phyloP scores from a whole-genome alignment of 306 rosid genomes.

The Vigna hirtella region DNA sequence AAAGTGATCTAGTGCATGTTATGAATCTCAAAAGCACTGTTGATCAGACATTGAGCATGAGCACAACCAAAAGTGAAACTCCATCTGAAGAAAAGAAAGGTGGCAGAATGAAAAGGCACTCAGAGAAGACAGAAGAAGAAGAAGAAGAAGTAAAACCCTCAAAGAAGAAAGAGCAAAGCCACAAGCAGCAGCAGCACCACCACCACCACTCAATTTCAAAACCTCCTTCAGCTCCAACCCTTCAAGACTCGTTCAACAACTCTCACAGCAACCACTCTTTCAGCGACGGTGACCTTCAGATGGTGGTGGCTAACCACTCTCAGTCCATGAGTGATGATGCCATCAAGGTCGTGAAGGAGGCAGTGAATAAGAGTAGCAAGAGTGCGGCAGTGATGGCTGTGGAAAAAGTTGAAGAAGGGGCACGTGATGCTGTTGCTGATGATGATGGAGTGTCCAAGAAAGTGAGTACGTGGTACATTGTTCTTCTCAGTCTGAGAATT shows the following conservation, averaged over 20 bases:
- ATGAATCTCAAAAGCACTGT: background rate
- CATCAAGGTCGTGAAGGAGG: background rate
- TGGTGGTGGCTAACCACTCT: conserved; percentile 4
- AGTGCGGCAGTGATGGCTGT: conserved; percentile 27
- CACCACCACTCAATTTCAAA: background rate
- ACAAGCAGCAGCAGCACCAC: background rate
- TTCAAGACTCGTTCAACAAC: conserved; percentile 16
- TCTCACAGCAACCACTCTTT: conserved; percentile 45
- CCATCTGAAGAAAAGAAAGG: conserved; percentile 16
- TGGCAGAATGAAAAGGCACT: background rate
- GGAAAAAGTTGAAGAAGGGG: conserved; percentile 31
- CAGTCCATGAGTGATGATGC: background rate
- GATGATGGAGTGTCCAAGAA: conserved; percentile 44
- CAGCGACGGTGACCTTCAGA: conserved; percentile 38
- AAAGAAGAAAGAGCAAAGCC: background rate
- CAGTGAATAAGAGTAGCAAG: background rate
- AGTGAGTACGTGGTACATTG: conserved; percentile 52
- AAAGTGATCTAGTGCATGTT: background rate
- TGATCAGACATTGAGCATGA: background rate
- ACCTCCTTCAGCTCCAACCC: background rate
- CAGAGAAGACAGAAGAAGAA: background rate
- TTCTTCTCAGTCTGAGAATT: conserved; percentile 62
- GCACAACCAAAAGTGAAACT: conserved; percentile 16
- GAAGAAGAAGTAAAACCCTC: background rate
- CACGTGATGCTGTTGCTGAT: background rate